Conservation (phyloP, 2,329 filamentous ascomycete genomes). For the Fusarium sp. region DNA sequence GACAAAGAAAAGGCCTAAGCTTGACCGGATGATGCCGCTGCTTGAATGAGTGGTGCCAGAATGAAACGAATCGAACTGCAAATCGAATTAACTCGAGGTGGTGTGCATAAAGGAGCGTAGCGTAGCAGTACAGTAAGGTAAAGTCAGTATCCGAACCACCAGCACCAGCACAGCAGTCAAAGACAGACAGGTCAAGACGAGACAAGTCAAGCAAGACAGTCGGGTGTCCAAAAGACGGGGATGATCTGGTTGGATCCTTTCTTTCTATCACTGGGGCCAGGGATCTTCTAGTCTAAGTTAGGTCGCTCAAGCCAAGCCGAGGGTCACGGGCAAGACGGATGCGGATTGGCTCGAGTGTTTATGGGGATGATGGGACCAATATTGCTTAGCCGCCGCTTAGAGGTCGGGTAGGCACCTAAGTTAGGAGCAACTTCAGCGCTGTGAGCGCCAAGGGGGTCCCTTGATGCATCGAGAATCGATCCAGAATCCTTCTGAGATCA, state of each 20-base stretch:
- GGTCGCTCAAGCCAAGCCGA: slow-evolving; percentile 21
- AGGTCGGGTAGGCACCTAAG: background rate
- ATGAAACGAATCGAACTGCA: slow-evolving; percentile 22
- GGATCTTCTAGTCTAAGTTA: slow-evolving; percentile 15
- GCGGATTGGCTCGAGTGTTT: slow-evolving; percentile 37
- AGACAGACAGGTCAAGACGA: background rate
- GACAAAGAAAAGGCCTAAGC: slow-evolving; percentile 30
- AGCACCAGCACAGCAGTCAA: background rate
- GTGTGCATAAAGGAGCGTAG: slow-evolving; percentile 37
- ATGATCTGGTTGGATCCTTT: slow-evolving; percentile 31
- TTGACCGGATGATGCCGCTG: slow-evolving; percentile 19
- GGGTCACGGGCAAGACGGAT: slow-evolving; percentile 30
- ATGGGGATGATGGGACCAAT: slow-evolving; percentile 36
- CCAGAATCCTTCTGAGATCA: background rate
- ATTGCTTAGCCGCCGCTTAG: slow-evolving; percentile 40
- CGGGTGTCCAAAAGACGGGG: slow-evolving; percentile 22
- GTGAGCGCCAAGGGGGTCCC: background rate
- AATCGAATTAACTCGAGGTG: slow-evolving; percentile 24
- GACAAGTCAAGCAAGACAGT: background rate
- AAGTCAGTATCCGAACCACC: slow-evolving; percentile 8
- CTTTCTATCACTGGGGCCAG: slow-evolving; percentile 35
- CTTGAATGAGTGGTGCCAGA: slow-evolving; percentile 34
- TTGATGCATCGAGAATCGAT: slow-evolving; percentile 2
- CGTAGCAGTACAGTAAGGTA: slow-evolving; percentile 18
- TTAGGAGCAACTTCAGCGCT: slow-evolving; percentile 2